Base-by-base conservation (phyloP, 1,284 basidiomycete genomes). In the Puccinia sorghi region DNA sequence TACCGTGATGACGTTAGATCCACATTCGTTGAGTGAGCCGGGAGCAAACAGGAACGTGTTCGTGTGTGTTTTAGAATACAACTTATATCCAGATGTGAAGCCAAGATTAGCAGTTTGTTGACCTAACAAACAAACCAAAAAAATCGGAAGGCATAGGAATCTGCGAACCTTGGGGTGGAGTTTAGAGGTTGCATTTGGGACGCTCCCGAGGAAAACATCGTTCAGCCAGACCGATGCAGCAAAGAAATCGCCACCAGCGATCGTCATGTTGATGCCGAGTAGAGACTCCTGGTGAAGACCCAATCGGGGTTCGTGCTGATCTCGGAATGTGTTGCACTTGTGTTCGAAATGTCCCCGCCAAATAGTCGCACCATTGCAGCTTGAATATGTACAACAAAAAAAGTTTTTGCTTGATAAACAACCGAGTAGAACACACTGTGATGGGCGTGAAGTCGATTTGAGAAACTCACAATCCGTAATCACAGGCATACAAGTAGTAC, bases 271-370 rank as follows among this genome's bases (percentile, higher is more conserved):
- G 3, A 83, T 63, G 12, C 80, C 81, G 27, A 43, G 37, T 5
- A 22, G 25, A 32, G 69, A 56, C 22, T 69, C 52, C 43, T 4
- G 41, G n/a, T 32, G 27, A 5, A 15, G 48, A 64, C 22, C 6
- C 41, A 27, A 75, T 7, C 50, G 54, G 72, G 27, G 39, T 12
- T 73, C 20, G 37, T 13, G n/a, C 25, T 57, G 72, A 37, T 43
- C 37, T 41, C n/a, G 69, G 54, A 56, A 56, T 43, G 69, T 41
- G 41, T 54, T n/a, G 20, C 72, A 66, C 48, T 54, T 66, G 56
- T 87, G 88, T 17, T 85, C 86, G 84, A 93, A 93, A 83, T 91
- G 90, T 0, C 92, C 92, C 64, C 91, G 87, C 91, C 91, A 93
- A 12, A 93, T 85, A 32, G 92, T 89, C 92, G 84, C 91, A 91